Conservation (phyloP, 306 rosid genomes). For the Quercus glauca region DNA sequence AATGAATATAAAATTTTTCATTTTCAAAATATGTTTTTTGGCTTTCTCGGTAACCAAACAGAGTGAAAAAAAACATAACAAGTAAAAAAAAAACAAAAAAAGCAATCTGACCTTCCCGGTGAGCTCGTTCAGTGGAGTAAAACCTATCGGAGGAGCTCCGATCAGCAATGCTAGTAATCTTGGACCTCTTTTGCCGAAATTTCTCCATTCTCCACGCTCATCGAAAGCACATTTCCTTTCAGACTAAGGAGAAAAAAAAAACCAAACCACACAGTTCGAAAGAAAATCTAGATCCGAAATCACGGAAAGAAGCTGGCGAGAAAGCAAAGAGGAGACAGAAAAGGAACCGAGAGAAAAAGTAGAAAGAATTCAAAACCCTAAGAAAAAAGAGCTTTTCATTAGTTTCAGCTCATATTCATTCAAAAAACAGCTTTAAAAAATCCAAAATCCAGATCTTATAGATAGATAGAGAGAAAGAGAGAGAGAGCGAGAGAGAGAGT, state of each 20-base stretch:
- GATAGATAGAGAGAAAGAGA: neutral
- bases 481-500: neutral
- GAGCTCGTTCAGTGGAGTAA: slow-evolving; percentile 23
- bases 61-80: neutral
- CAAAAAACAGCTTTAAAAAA: neutral
- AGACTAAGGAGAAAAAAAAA: neutral
- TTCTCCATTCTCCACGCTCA: slow-evolving; percentile 55
- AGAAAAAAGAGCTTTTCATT: neutral
- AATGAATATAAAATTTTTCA: neutral
- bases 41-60: slow-evolving; percentile 10
- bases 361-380: slow-evolving; percentile 30
- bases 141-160: slow-evolving; percentile 31
- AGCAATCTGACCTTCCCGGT: slow-evolving; percentile 41
- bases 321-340: neutral
- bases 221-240: slow-evolving; percentile 17
- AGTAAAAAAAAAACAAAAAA: neutral
- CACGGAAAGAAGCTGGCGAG: neutral
- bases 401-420: neutral
- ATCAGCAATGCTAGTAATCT: slow-evolving; percentile 28
- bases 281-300: slow-evolving; percentile 26
- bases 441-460: slow-evolving; percentile 3
- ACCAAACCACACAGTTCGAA: neutral
- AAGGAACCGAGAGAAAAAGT: slow-evolving; percentile 5
- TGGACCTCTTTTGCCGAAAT: slow-evolving; percentile 46
- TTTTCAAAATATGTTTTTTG: neutral